Evolutionary conservation across 164 flowering plant genomes (phyloP).

Genomic region (Aristolochia californica): DNA sequence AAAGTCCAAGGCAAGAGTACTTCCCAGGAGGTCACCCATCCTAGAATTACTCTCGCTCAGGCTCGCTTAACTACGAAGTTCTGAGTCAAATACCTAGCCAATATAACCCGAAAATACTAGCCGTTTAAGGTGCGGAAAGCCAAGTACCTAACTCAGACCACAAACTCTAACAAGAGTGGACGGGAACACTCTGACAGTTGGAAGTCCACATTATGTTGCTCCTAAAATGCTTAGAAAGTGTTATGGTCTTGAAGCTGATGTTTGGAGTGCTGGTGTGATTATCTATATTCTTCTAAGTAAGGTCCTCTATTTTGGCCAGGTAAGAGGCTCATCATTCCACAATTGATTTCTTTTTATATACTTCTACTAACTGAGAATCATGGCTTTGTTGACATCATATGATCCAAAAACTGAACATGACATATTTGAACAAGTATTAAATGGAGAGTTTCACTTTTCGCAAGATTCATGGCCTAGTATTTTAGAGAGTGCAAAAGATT

Average conservation of each 20-base stretch:
- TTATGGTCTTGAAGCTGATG: constrained; percentile 78
- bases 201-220: constrained; percentile 91
- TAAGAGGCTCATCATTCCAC: constrained; percentile 19
- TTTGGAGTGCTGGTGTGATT: constrained; percentile 93
- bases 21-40: no score
- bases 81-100: no score
- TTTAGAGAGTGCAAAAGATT: constrained; percentile 74
- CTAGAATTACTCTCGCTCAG: no score
- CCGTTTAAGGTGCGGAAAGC: no score
- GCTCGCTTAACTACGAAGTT: no score
- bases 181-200: no score
- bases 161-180: no score
- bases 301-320: constrained; percentile 93
- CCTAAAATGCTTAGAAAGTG: constrained; percentile 63
- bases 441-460: constrained; percentile 58
- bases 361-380: neutral
- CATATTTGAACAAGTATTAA: constrained; percentile 70
- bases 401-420: constrained; percentile 55
- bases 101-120: no score
- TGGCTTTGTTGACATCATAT: constrained; percentile 2
- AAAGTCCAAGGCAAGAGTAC: no score
- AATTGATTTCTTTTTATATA: neutral
- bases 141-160: no score
- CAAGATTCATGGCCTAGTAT: constrained; percentile 80
- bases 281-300: constrained; percentile 67